Base-by-base conservation (phyloP, 352 stramenopile species). In the Blastocystis sp. region DNA sequence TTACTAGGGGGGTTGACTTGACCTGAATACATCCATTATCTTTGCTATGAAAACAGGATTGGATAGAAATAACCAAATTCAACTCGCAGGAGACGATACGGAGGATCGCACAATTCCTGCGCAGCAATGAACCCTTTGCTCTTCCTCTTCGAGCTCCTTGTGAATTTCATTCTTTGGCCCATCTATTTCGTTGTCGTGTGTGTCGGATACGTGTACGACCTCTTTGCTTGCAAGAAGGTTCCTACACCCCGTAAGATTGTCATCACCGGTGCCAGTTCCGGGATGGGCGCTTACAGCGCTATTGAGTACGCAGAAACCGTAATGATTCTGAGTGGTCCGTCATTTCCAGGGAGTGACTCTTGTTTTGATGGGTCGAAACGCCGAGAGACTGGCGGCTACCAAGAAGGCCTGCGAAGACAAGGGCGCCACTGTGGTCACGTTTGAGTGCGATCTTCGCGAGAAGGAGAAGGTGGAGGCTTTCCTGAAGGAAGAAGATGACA, bases 201-300 rank as follows among this genome's bases (percentile, higher is more conserved):
- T 48, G 53, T 86, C 14, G 76, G 76, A 43, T 86, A 86, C 14
- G 60, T 86, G 7, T 86, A 86, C 53, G 76, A 86, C 74, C 52
- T 38, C 11, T 76, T 86, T 41, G 48, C 43, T 38, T 76, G 76
- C 38, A 86, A 86, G 53, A 60, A 74, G 10, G 76, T 86, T 86
- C 76, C 76, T 41, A 34, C 61, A 70, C 76, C 76, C 14, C 28
- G 74, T 10, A 76, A 40, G 48, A 89, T 89, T 19, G 34, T 89
- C 19, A 86, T 89, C 60, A 89, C 86, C 17, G 86, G 86, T 56
- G 86, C 86, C 11, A 78, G 52, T 53, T 71, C 45, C 4, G 86
- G 86, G 21, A 89, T 89, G 21, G 86, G 86, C 67, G 43, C 19
- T 2, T 34, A 2, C 40, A 61, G 52, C 34, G 86, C 86, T 41